Base-by-base conservation (phyloP, 352 stramenopile genomes). In the Phytophthora capsici region DNA sequence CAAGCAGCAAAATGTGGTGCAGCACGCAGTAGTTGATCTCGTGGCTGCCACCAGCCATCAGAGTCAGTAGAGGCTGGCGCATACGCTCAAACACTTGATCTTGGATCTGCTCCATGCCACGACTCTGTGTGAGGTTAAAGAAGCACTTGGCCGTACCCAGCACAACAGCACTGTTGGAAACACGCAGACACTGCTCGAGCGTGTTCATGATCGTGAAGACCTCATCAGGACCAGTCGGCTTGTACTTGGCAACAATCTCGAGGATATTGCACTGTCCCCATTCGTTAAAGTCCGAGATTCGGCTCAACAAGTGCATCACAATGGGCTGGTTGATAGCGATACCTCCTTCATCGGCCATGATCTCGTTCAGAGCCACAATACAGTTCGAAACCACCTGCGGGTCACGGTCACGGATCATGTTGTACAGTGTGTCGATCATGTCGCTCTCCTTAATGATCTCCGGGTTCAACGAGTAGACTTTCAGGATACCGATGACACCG, bases 171-270 rank as follows among this genome's bases (percentile, higher is more conserved):
- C 86, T 96, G 80, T 99, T 99, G 40, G 90, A 97, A 14, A 98
- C 98, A 34, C 95, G 83, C 30, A 99, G 83, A 51, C 96, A 98
- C 53, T 95, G 91, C 84, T 99, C 97, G 17, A 98, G 73, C 17
- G 93, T 91, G 74, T 98, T 98, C 97, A 99, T 99, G 63, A 99
- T 99, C 61, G 93, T 95, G 73, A 99, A 99, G 0, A 91, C 90
- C 71, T 99, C 97, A 34, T 98, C 93, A 28, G 99, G 93, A 43
- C 89, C 91, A 23, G 79, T 83, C 13, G 97, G 95, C 72, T 96
- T 96, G 86, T 99, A 99, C 55, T 90, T 81, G 53, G 89, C 82
- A 36, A 98, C 86, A 38, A 99, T 88, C 57, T 98, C 82, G 44
- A 99, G 82, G 9, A 99, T 95, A 72, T 97, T 93, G 56, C 97